These are phyloP conservation scores for Onygenales sp. DNA, from an alignment of 2,329 filamentous ascomycete genomes.

Conservation along the genomic window DNA sequence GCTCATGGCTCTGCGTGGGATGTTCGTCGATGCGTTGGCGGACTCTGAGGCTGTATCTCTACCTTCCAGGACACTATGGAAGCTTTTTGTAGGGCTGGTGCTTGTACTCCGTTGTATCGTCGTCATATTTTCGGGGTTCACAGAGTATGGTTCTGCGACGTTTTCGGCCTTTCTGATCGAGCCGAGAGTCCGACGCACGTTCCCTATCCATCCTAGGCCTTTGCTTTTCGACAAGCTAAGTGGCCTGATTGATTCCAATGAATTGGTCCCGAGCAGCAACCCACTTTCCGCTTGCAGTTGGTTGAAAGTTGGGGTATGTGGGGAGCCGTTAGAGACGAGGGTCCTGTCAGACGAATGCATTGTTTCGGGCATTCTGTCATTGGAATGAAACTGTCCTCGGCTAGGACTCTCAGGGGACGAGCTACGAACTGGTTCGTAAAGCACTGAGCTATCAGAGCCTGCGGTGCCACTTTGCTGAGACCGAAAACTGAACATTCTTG, in stretches of 20 bases:
- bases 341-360: slow-evolving; percentile 7
- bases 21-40: slow-evolving; percentile 8
- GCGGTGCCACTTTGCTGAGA: not conserved
- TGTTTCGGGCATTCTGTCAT: not conserved
- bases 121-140: slow-evolving; percentile 1
- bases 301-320: slow-evolving; percentile 33
- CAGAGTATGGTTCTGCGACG: slow-evolving; percentile 1
- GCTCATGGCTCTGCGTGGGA: slow-evolving; percentile 38
- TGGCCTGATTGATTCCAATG: slow-evolving; percentile 21
- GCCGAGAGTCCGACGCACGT: slow-evolving; percentile 54
- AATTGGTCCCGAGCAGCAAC: slow-evolving; percentile 38
- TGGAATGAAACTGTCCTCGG: slow-evolving; percentile 1
- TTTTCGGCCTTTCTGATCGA: slow-evolving; percentile 17
- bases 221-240: slow-evolving; percentile 24
- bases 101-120: slow-evolving; percentile 13
- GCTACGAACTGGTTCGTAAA: slow-evolving; percentile 2
- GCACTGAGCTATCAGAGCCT: not conserved
- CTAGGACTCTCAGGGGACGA: not conserved
- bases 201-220: slow-evolving; percentile 61
- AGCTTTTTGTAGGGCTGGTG: slow-evolving; percentile 16
- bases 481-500: slow-evolving; percentile 4
- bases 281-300: slow-evolving; percentile 44
- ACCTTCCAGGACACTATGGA: slow-evolving; percentile 7
- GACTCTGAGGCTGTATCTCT: slow-evolving; percentile 1
- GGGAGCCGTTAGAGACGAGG: slow-evolving; percentile 18